Base-by-base conservation (phyloP, 169 alveolate species). In the Besnoitia besnoiti region DNA sequence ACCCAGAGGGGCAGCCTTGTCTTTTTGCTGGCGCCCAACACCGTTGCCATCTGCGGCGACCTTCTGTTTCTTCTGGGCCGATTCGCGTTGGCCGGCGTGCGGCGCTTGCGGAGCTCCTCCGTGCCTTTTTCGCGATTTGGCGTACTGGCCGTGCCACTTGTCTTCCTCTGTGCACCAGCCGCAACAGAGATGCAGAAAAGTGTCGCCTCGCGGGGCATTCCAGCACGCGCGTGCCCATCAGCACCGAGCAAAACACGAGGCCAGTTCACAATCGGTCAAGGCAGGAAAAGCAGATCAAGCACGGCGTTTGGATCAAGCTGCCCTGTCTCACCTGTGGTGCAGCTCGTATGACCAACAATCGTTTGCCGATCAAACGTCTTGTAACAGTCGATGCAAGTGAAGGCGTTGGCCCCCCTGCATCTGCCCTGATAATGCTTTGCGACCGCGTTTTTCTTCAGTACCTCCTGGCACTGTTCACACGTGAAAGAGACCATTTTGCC, bases 351-450 rank as follows among this genome's bases (percentile, higher is more conserved):
- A 39, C 87, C 59, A 42, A 77, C 30, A n/a, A 77, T 77, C 4
- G 87, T 27, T 44, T 77, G 87, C 2, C 87, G n/a, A 35, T 77
- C 87, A 55, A 77, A 77, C 0, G 87, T 77, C 55, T 77, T 77
- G 87, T 14, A 77, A 35, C 87, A 77, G 40, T 77, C 87, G 87
- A 77, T 77, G 87, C 87, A 77, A 55, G 59, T 77, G 87, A 77
- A 77, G 40, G 33, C 37, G 59, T 19, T 44, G 35, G 87, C 87
- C 40, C 87, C 87, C 33, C 87, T 8, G 59, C 87, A 77, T 5
- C 87, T 2, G 49, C 61, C 30, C 33, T 37, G 49, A 55, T 77
- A 77, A 35, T 77, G 87, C 87, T 77, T 77, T n/a, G 55, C 87
- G 35, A 77, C 87, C 10, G 87, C 87, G 30, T 42, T 77, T 35